Conservation (phyloP, 768 basidiomycete genomes). For the Agaricus subrufescens region DNA sequence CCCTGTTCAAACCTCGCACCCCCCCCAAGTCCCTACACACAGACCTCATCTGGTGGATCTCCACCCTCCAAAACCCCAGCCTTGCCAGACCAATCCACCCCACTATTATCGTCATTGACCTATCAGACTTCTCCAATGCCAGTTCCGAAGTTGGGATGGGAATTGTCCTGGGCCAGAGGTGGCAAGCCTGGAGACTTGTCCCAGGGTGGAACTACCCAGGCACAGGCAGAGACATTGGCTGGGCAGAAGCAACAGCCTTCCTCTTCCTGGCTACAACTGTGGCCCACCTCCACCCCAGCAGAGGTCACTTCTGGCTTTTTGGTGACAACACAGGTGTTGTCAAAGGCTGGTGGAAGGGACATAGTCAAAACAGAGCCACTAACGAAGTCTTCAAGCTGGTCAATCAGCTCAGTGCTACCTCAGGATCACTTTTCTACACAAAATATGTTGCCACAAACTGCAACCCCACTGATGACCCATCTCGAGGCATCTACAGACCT, state of each 20-base stretch:
- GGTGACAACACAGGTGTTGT: constrained; percentile 31
- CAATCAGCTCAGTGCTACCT: neutral
- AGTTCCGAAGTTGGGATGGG: neutral
- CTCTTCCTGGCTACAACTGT: constrained; percentile 25
- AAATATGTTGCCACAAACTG: constrained; percentile 26
- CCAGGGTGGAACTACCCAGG: constrained; percentile 17
- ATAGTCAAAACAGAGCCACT: constrained; percentile 22
- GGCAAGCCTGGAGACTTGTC: constrained; percentile 17
- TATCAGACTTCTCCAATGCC: no score
- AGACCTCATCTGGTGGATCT: constrained; percentile 27
- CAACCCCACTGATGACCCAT: constrained; percentile 36
- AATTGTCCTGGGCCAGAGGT: neutral
- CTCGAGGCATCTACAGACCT: constrained; percentile 24
- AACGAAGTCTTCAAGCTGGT: constrained; percentile 22
- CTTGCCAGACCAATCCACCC: constrained; percentile 15
- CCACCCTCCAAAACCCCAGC: constrained; percentile 11
- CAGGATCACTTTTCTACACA: constrained; percentile 17
- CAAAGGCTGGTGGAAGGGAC: constrained; percentile 29
- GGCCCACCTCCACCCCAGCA: neutral
- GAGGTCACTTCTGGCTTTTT: constrained; percentile 14
- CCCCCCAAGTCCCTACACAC: neutral
- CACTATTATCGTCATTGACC: neutral
- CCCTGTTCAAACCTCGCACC: constrained; percentile 24
- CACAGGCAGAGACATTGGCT: constrained; percentile 30
- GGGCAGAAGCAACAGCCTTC: constrained; percentile 40